Conservation (phyloP, 768 basidiomycete genomes). For the Suillus ampliporus region DNA sequence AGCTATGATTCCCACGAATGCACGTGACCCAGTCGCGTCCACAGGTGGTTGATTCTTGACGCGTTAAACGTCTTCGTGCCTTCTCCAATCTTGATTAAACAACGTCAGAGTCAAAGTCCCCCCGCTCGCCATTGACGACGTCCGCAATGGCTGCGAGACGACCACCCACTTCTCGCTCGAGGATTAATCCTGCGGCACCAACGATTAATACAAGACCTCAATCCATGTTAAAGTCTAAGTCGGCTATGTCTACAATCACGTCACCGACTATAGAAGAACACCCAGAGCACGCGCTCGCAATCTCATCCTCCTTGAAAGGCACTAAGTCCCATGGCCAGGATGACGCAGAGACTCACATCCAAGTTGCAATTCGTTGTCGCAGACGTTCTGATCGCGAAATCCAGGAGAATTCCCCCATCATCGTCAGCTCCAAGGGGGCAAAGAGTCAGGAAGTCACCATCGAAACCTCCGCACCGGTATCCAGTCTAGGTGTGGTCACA, state of each 20-base stretch:
- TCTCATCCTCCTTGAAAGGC: conserved; percentile 28
- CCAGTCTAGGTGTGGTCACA: conserved; percentile 74
- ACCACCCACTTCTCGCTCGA: conserved; percentile 54
- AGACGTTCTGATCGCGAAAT: conserved; percentile 86
- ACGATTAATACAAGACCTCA: conserved; percentile 51
- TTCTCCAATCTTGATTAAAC: neutral
- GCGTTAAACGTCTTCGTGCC: conserved; percentile 38
- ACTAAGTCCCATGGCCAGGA: conserved; percentile 35
- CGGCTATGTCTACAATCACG: conserved; percentile 35
- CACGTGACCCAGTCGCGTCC: conserved; percentile 43
- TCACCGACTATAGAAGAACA: conserved; percentile 26
- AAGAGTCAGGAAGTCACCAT: conserved; percentile 79
- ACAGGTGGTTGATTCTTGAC: conserved; percentile 27
- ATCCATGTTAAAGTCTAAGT: conserved; percentile 49
- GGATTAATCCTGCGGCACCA: conserved; percentile 22
- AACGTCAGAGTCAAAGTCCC: neutral
- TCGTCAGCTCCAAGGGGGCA: conserved; percentile 79
- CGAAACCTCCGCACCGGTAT: conserved; percentile 72
- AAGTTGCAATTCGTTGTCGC: conserved; percentile 91
- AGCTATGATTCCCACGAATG: conserved; percentile 17
- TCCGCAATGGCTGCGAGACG: conserved; percentile 68
- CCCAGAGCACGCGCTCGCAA: conserved; percentile 26
- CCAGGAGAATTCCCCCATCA: conserved; percentile 84
- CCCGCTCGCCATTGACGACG: conserved; percentile 7
- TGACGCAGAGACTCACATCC: conserved; percentile 84